Base-by-base conservation (phyloP, 139 green algal genomes). In the Picochlorum sp. region DNA sequence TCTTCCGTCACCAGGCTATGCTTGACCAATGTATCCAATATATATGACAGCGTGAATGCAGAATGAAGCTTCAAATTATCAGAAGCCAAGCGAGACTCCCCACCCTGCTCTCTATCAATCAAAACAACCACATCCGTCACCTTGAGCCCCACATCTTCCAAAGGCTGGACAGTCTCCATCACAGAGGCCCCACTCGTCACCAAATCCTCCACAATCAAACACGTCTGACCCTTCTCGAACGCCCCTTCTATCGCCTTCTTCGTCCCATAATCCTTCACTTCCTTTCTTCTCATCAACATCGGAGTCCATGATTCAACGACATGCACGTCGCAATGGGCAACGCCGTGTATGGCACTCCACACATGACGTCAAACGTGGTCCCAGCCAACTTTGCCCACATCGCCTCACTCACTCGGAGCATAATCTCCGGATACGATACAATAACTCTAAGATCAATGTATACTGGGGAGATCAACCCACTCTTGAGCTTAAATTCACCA, bases 371-470 rank as follows among this genome's bases (percentile, higher is more conserved):
- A 78, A 97, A 99, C 15, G 76, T 21, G 15, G 51, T n/a, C 16
- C 75, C 71, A 6, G 55, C 32, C 6, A 95, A 77, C 1, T 70
- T 62, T 24, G 78, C 78, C 86, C 87, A 97, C 86, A 98, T 96
- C 56, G 90, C 80, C 51, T 92, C 82, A 1, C 86, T 81, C 18
- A 95, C 89, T 65, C 85, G 70, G 54, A 83, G 78, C 28, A 99
- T 76, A 11, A 99, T 78, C n/a, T 94, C 83, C 14, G 94, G 94
- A 76, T 97, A 97, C 0, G 90, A 97, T 15, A 99, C 94, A 57
- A 99, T 98, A 34, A 98, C 83, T 8, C 94, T 87, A 49, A 99
- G 81, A 78, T 99, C 94, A 23, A 99, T 82, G 69, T 99, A 99
- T 20, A 99, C 88, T 3, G 94, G 94, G 3, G 88, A 97, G 24